Conservation (phyloP, 2,329 filamentous ascomycete genomes). For the Gnomoniopsis smithogilvyi region DNA sequence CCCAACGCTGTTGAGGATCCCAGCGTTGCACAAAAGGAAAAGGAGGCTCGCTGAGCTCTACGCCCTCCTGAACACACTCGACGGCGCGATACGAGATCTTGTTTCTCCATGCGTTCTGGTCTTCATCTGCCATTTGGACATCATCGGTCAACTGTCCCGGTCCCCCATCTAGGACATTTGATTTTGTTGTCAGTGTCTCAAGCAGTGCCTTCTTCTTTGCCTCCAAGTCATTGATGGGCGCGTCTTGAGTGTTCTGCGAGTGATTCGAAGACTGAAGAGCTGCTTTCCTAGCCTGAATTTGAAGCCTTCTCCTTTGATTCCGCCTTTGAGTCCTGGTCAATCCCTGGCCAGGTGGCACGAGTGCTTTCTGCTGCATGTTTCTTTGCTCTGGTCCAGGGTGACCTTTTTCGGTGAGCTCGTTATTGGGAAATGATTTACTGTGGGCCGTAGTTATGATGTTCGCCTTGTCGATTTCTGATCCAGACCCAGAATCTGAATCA, state of each 20-base stretch:
- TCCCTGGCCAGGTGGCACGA: conserved; percentile 25
- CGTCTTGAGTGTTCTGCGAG: not conserved
- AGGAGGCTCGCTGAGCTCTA: conserved; percentile 71
- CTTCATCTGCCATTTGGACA: conserved; percentile 33
- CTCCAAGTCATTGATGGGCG: conserved; percentile 22
- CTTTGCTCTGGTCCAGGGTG: not conserved
- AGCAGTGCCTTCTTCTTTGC: conserved; percentile 41
- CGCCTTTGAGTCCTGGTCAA: conserved; percentile 45
- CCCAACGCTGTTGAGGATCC: conserved; percentile 68
- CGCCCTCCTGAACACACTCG: conserved; percentile 73
- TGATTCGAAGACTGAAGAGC: not conserved
- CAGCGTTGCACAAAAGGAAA: conserved; percentile 90
- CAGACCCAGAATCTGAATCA: conserved; percentile 36
- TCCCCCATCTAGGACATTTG: not conserved
- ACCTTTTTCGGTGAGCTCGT: not conserved
- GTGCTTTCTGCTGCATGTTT: not conserved
- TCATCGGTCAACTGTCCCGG: conserved; percentile 10
- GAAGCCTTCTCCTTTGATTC: conserved; percentile 45
- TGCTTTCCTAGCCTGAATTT: conserved; percentile 18
- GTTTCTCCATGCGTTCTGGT: conserved; percentile 66
- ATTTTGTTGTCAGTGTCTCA: conserved; percentile 2
- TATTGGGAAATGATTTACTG: not conserved
- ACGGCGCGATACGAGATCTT: conserved; percentile 75
- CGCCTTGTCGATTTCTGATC: conserved; percentile 11
- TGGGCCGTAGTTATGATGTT: not conserved